Base-by-base conservation (phyloP, 768 basidiomycete genomes). In the Suillus paluster region DNA sequence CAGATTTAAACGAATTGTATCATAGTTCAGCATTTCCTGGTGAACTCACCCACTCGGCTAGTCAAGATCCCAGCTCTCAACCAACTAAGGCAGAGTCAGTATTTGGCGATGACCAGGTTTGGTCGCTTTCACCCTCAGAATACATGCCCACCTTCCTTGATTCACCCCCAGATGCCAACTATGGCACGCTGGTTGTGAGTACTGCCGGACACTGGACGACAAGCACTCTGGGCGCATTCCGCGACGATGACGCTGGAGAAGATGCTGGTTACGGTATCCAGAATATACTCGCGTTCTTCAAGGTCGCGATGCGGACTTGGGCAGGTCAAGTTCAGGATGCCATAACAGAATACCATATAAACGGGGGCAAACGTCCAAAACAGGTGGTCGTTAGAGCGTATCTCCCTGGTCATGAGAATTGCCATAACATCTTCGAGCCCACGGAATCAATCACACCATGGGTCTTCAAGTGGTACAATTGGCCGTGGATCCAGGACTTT, bases 121-220 rank as follows among this genome's bases (percentile, higher is more conserved):
- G 86, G 87, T 81, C 82, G 0, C 55, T 86, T 23, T 77, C 83
- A 1, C 80, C 85, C 4, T 68, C 75, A 1, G 83, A 85, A 50
- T 88, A 88, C 72, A 75, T 88, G 67, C 71, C 77, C 33, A 65
- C 80, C 19, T 84, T 90, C 73, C 71, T 82, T 11, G 71, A 75
- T 1, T 63, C 71, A 3, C 74, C 80, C 1, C 86, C 86, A 4
- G 66, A 78, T 21, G 80, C 70, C 7, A 83, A 85, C 64, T 90
- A 88, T 70, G 80, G 81, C 45, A 89, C 87, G 11, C 76, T 90
- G 71, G 67, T 90, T 60, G 81, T 84, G 30, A 86, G 81, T 72
- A 90, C 88, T 0, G 89, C 75, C 4, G 88, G 88, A 1, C 89
- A 90, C 70, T 90, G 89, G 89, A 89, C 87, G 2, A 83, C 84